A percentile compares a stretch with the other conserved stretches of the same genome.
Evolutionary conservation across 768 basidiomycete genomes (phyloP).

Genomic region (Boletus barrowsii): DNA sequence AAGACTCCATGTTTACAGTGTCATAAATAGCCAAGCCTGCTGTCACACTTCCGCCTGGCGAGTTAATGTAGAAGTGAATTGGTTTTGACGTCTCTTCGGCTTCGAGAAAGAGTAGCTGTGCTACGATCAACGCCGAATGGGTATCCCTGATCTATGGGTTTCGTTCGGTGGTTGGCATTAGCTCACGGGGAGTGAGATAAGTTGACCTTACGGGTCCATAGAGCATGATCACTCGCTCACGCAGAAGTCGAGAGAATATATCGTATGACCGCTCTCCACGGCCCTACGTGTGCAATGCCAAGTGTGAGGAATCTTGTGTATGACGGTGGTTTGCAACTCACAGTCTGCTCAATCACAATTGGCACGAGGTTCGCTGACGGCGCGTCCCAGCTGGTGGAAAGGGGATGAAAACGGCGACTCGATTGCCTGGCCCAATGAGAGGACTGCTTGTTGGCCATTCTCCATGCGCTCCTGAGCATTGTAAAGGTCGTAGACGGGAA

Average conservation of each 20-base stretch:
- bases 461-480: constrained; percentile 32
- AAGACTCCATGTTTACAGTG: constrained; percentile 57
- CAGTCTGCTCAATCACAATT: constrained; percentile 92
- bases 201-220: constrained; percentile 74
- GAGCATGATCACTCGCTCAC: constrained; percentile 94
- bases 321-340: constrained; percentile 32
- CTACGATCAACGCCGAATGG: constrained; percentile 85
- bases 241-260: constrained; percentile 89
- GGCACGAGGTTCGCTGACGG: constrained; percentile 72
- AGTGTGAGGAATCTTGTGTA: constrained; percentile 12
- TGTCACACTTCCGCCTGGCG: constrained; percentile 93
- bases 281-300: constrained; percentile 44
- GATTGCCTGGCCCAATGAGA: constrained; percentile 10
- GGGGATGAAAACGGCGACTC: constrained; percentile 52
- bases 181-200: constrained; percentile 3
- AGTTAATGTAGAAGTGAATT: constrained; percentile 96
- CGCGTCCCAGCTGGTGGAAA: constrained; percentile 43
- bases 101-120: constrained; percentile 92
- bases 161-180: constrained; percentile 12
- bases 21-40: constrained; percentile 97
- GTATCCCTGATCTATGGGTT: constrained; percentile 74
- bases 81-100: constrained; percentile 93
- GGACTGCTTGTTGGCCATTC: constrained; percentile 17
- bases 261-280: constrained; percentile 91
- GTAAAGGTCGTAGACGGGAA: constrained; percentile 2